Percentiles rank a stretch among this genome's conserved stretches.
Evolutionary conservation across 805 yeast species (phyloP).

Genomic region (Grigorovia jiainica): DNA sequence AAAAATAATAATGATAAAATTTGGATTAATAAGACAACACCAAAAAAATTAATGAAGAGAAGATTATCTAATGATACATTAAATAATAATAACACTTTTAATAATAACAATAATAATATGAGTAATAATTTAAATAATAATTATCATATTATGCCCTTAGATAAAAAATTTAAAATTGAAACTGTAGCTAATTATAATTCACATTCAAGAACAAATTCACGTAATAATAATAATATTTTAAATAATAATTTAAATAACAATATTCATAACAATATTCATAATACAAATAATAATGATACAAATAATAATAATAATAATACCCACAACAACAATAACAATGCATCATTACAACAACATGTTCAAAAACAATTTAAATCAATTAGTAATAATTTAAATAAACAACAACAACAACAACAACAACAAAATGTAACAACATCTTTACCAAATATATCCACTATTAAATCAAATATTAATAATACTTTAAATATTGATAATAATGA

Average conservation of each 20-base stretch:
- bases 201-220: background rate
- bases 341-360: constrained; percentile 20
- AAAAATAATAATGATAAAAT: background rate
- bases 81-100: background rate
- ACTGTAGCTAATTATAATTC: background rate
- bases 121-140: background rate
- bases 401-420: background rate
- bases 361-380: constrained; percentile 21
- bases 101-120: background rate
- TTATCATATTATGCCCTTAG: background rate
- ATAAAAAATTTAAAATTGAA: constrained; percentile 2
- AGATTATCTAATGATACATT: background rate
- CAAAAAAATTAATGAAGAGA: background rate
- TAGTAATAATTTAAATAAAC: constrained; percentile 8
- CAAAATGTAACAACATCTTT: background rate
- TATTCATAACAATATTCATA: constrained; percentile 1
- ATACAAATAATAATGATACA: too few species aligned
- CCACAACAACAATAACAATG: constrained; percentile 9
- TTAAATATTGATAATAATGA: too few species aligned
- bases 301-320: constrained; percentile 3
- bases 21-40: background rate
- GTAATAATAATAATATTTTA: background rate
- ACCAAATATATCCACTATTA: background rate
- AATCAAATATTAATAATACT: background rate
- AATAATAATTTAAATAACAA: background rate